These are phyloP conservation scores for Kalanchoe fedtschenkoi DNA, from an alignment of 164 flowering plant genomes.

Conservation along the genomic window DNA sequence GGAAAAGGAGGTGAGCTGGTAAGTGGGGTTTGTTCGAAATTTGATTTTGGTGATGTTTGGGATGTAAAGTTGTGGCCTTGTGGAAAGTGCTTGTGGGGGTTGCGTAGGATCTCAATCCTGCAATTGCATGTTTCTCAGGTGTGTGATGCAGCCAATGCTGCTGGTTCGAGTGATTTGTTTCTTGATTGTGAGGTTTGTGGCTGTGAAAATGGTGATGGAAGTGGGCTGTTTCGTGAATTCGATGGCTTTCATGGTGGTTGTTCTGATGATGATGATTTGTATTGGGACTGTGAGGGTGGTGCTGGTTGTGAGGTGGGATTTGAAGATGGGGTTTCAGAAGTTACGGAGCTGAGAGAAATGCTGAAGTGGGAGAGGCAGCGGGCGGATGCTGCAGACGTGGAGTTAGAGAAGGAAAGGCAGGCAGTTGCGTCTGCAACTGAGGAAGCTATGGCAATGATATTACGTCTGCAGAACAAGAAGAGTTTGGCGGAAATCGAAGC, in stretches of 20 bases:
- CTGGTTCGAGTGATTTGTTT: not conserved
- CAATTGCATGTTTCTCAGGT: not conserved
- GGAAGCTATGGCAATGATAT: constrained; percentile 68
- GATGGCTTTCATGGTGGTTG: not conserved
- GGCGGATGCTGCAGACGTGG: constrained; percentile 30
- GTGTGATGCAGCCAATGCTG: not conserved
- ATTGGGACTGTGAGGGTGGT: constrained; percentile 9
- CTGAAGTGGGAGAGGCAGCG: constrained; percentile 34
- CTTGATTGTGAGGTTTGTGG: not conserved
- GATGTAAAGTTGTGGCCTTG: constrained; percentile 14
- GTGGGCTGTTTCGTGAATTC: not conserved
- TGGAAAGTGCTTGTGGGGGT: not conserved
- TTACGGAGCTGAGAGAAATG: constrained; percentile 27
- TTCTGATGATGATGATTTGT: too few species aligned
- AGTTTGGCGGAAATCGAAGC: constrained; percentile 37
- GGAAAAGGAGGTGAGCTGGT: constrained; percentile 15
- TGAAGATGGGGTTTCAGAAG: constrained; percentile 32
- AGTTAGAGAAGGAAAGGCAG: constrained; percentile 65
- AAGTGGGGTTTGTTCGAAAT: constrained; percentile 20
- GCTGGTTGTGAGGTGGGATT: constrained; percentile 10
- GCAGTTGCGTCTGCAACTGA: constrained; percentile 65
- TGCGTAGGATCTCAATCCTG: not conserved
- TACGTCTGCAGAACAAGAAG: constrained; percentile 59
- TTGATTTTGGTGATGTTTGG: constrained; percentile 12
- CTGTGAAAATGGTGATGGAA: not conserved